Percentiles rank a stretch among this genome's conserved stretches.
Conservation (phyloP, 2,329 filamentous ascomycete species). For the Sordariomycetes sp. region DNA sequence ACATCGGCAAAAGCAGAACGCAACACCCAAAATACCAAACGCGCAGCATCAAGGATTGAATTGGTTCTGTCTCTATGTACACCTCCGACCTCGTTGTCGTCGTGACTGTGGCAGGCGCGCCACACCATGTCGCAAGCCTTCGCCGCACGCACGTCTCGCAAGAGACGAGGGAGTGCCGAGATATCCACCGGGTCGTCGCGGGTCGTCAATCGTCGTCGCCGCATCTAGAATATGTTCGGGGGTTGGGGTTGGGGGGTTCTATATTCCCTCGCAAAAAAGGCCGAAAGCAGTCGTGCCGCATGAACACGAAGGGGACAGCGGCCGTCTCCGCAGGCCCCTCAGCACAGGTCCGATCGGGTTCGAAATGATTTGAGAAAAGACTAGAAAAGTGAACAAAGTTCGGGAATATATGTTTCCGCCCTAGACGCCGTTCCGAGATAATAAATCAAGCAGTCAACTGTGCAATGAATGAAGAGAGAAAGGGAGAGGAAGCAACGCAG, state of each 20-base stretch:
- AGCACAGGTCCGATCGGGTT: not conserved
- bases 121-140: not conserved
- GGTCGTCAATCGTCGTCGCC: not conserved
- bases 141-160: not conserved
- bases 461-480: constrained; percentile 3
- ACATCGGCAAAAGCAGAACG: not conserved
- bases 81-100: not conserved
- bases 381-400: constrained; percentile 19
- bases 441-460: constrained; percentile 9
- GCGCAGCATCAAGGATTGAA: not conserved
- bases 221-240: not conserved
- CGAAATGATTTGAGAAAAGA: constrained; percentile 7
- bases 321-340: not conserved
- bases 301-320: not conserved
- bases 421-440: constrained; percentile 6
- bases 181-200: not conserved
- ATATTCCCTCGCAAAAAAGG: not conserved
- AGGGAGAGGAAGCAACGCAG: not conserved
- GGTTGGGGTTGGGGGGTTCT: not conserved
- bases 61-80: not conserved
- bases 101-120: not conserved
- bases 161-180: not conserved
- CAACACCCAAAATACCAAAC: not conserved
- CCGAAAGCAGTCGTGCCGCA: not conserved
- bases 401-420: constrained; percentile 11